These are phyloP conservation scores for Tephrocybe sp. DNA, from an alignment of 768 basidiomycete genomes.

Conservation along the genomic window DNA sequence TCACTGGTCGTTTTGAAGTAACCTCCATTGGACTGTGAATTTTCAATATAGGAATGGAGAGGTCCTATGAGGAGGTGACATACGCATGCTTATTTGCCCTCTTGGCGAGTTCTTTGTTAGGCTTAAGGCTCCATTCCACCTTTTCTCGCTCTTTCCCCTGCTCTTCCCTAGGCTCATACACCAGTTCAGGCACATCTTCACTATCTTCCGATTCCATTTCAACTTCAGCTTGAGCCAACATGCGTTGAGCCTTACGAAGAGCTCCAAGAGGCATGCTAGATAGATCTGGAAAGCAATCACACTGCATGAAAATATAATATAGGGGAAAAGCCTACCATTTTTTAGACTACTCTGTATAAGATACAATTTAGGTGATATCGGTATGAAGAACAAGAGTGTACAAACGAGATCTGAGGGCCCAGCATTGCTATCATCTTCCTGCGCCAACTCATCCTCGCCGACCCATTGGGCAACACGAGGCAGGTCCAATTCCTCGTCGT, in stretches of 20 bases:
- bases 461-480: conserved; percentile 64
- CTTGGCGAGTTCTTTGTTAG: conserved; percentile 49
- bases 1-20: conserved; percentile 82
- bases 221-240: conserved; percentile 42
- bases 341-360: conserved; percentile 5
- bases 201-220: conserved; percentile 23
- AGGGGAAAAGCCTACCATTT: conserved; percentile 4
- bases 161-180: neutral
- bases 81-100: conserved; percentile 86
- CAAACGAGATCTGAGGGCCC: conserved; percentile 30
- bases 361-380: neutral
- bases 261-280: conserved; percentile 61
- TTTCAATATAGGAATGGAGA: conserved; percentile 1
- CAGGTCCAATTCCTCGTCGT: conserved; percentile 42
- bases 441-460: conserved; percentile 44
- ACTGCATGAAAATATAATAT: neutral
- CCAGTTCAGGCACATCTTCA: conserved; percentile 7
- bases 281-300: conserved; percentile 40
- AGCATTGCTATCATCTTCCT: conserved; percentile 24
- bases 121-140: conserved; percentile 40
- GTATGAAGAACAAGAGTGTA: conserved; percentile 8
- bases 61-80: conserved; percentile 27
- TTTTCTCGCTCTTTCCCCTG: conserved; percentile 28
- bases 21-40: conserved; percentile 68
- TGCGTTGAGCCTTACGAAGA: conserved; percentile 60